Conservation (phyloP, 2,329 filamentous ascomycete species). For the Amesomyces nigricolor region DNA sequence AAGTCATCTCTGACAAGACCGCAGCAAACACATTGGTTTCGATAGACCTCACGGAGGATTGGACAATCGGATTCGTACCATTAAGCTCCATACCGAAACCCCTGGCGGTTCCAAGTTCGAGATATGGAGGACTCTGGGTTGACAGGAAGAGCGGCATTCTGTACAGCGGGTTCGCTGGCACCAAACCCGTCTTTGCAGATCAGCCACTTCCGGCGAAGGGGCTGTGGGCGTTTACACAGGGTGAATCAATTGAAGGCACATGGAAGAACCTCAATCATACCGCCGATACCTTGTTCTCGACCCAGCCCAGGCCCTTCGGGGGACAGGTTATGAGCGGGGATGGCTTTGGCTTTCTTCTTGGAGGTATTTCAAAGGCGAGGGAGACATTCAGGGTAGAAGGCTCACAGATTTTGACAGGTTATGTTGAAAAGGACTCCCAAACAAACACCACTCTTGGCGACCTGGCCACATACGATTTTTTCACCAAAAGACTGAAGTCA, state of each 20-base stretch:
- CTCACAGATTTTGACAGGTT: conserved; percentile 6
- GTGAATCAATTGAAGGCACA: conserved; percentile 10
- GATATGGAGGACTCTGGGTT: conserved; percentile 21
- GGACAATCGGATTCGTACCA: conserved; percentile 13
- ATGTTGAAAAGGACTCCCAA: conserved; percentile 2
- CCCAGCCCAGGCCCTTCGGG: conserved; percentile 14
- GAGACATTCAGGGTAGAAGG: too few species aligned
- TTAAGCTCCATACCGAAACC: conserved; percentile 18
- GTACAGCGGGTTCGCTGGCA: conserved; percentile 22
- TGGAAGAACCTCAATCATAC: conserved; percentile 21
- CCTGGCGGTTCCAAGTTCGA: conserved; percentile 10
- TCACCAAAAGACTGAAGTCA: conserved; percentile 6
- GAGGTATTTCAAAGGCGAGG: conserved; percentile 6
- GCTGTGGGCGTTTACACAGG: conserved; percentile 22
- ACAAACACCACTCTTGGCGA: not conserved
- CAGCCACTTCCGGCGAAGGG: conserved; percentile 11
- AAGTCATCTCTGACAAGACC: not conserved
- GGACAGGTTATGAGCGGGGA: conserved; percentile 17
- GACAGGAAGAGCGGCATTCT: conserved; percentile 13
- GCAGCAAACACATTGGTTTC: conserved; percentile 20
- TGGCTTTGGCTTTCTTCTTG: conserved; percentile 19
- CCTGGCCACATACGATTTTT: conserved; percentile 18
- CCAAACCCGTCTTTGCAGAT: conserved; percentile 16
- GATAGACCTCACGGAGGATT: conserved; percentile 21
- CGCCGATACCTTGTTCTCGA: conserved; percentile 13